A percentile compares a stretch with the other conserved stretches of the same genome.
Conservation (phyloP, 768 basidiomycete species). For the Phylloporus sp. region DNA sequence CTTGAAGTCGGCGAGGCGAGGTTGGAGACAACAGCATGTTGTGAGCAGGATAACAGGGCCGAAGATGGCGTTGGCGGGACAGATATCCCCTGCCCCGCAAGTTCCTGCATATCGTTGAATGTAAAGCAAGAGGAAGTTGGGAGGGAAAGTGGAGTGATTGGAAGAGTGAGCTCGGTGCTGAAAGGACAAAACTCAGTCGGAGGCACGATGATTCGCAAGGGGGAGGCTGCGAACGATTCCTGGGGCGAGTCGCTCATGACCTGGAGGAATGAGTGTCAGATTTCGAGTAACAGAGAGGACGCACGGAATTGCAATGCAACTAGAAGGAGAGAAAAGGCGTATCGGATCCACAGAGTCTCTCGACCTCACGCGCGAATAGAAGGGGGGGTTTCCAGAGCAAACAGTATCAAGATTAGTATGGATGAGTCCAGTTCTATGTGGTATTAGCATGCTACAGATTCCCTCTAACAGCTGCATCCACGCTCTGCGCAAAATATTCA, state of each 20-base stretch:
- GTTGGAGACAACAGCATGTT: slow-evolving; percentile 6
- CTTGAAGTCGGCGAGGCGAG: slow-evolving; percentile 28
- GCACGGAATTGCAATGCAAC: slow-evolving; percentile 21
- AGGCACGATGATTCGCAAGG: slow-evolving; percentile 31
- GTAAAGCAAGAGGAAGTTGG: slow-evolving; percentile 27
- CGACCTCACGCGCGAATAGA: slow-evolving; percentile 17
- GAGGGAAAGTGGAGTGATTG: slow-evolving; percentile 26
- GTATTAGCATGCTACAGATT: slow-evolving; percentile 47
- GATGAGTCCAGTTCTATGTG: slow-evolving; percentile 23
- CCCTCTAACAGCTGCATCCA: slow-evolving; percentile 79
- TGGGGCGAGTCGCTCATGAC: slow-evolving; percentile 19
- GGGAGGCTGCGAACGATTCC: slow-evolving; percentile 9
- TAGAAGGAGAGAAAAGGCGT: no score
- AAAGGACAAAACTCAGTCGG: slow-evolving; percentile 34
- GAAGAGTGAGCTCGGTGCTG: slow-evolving; percentile 29
- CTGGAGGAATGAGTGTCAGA: slow-evolving; percentile 2
- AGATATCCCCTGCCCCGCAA: slow-evolving; percentile 2
- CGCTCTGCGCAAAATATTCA: slow-evolving; percentile 85
- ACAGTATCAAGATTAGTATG: slow-evolving; percentile 21
- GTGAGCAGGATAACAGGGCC: slow-evolving; percentile 3
- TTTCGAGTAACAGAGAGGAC: slow-evolving; percentile 3
- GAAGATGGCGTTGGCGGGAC: slow-evolving; percentile 8
- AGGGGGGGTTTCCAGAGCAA: slow-evolving; percentile 10
- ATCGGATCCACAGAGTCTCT: slow-evolving; percentile 16
- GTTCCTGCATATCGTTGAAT: slow-evolving; percentile 16